Conservation (phyloP, 345 rosid genomes). For the Salix suchowensis region DNA sequence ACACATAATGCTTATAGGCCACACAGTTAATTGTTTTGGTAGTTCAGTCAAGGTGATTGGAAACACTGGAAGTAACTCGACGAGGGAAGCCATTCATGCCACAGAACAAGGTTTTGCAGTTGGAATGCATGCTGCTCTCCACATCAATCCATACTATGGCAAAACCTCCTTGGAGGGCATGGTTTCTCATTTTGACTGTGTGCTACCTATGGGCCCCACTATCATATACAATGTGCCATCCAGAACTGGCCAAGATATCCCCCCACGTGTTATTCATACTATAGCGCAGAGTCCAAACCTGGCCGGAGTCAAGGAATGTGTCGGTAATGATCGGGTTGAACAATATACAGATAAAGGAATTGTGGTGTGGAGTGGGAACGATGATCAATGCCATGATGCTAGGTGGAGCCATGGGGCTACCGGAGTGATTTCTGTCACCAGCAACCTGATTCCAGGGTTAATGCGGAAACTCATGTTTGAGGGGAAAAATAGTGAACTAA, state of each 20-base stretch:
- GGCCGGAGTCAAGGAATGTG: slow-evolving; percentile 78
- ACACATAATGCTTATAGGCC: slow-evolving; percentile 88
- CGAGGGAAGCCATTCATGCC: slow-evolving; percentile 85
- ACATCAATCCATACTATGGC: slow-evolving; percentile 89
- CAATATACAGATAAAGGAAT: slow-evolving; percentile 58
- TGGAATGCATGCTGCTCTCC: slow-evolving; percentile 95
- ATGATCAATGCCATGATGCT: slow-evolving; percentile 81
- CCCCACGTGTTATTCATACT: slow-evolving; percentile 48
- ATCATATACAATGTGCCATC: slow-evolving; percentile 83
- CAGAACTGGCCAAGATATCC: slow-evolving; percentile 80
- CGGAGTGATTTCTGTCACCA: slow-evolving; percentile 72
- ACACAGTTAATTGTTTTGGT: slow-evolving; percentile 77
- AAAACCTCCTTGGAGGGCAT: slow-evolving; percentile 80
- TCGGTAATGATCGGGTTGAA: slow-evolving; percentile 60
- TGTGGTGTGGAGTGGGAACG: slow-evolving; percentile 85
- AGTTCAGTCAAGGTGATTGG: slow-evolving; percentile 70
- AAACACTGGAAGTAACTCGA: slow-evolving; percentile 86
- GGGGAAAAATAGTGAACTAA: slow-evolving; percentile 54
- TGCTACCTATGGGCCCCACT: slow-evolving; percentile 80
- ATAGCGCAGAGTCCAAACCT: slow-evolving; percentile 56
- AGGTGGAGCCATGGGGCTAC: slow-evolving; percentile 70
- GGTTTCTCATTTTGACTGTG: slow-evolving; percentile 60
- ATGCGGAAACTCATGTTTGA: slow-evolving; percentile 60
- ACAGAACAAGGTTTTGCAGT: slow-evolving; percentile 88
- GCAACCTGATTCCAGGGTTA: slow-evolving; percentile 70